These are phyloP conservation scores for Cynara cardunculus DNA, from an alignment of 129 eudicot species.

Conservation along the genomic window DNA sequence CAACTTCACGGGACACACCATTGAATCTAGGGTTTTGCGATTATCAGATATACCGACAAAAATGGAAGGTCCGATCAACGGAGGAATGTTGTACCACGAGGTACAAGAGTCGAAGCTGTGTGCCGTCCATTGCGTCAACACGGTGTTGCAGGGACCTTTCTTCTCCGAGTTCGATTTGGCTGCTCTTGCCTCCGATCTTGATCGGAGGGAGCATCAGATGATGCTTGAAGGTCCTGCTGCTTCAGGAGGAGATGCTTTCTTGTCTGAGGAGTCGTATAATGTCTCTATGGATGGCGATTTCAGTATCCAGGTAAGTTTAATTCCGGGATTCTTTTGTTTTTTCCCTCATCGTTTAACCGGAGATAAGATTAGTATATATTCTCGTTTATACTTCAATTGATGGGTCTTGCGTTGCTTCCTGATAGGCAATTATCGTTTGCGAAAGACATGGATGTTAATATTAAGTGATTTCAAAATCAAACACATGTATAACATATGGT, in stretches of 20 bases:
- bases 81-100: slow-evolving; percentile 97
- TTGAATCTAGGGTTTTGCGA: slow-evolving; percentile 22
- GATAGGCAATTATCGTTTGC: not conserved
- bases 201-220: slow-evolving; percentile 83
- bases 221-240: slow-evolving; percentile 48
- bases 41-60: not conserved
- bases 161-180: slow-evolving; percentile 99
- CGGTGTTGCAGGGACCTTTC: slow-evolving; percentile 94
- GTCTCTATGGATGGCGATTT: slow-evolving; percentile 95
- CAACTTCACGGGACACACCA: not conserved
- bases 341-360: not conserved
- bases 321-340: not conserved
- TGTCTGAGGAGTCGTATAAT: slow-evolving; percentile 68
- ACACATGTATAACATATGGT: not conserved
- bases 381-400: not conserved
- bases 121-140: slow-evolving; percentile 98
- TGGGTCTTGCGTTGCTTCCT: not conserved
- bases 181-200: slow-evolving; percentile 95
- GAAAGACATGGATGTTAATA: not conserved
- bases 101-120: slow-evolving; percentile 96
- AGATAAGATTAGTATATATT: not conserved
- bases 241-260: slow-evolving; percentile 47
- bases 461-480: not conserved
- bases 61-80: slow-evolving; percentile 80
- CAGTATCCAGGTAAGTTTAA: slow-evolving; percentile 72